Evolutionary conservation across 805 yeast species (phyloP).

Genomic region (Metschnikowia arizonensis): DNA sequence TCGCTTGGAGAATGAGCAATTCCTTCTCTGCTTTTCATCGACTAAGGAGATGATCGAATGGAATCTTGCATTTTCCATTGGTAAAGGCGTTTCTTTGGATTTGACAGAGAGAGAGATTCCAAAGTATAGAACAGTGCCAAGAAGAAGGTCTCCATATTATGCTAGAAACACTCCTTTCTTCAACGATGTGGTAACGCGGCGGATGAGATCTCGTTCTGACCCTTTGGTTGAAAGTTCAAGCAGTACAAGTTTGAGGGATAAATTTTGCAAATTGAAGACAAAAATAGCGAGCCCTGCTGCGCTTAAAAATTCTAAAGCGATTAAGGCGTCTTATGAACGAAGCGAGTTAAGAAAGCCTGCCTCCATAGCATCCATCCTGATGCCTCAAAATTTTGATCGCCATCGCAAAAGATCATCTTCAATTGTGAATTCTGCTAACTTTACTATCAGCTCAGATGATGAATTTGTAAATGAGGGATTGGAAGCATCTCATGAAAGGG

Average conservation of each 20-base stretch:
- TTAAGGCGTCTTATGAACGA: not conserved
- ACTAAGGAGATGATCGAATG: slow-evolving; percentile 71
- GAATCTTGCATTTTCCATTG: slow-evolving; percentile 69
- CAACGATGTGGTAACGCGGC: slow-evolving; percentile 9
- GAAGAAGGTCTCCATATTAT: slow-evolving; percentile 54
- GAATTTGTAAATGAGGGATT: not conserved
- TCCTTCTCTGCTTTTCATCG: slow-evolving; percentile 59
- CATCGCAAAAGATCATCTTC: not conserved
- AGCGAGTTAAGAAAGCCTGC: slow-evolving; percentile 1
- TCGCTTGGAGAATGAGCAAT: slow-evolving; percentile 80
- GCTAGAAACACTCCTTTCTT: slow-evolving; percentile 8
- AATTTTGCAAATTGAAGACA: slow-evolving; percentile 9
- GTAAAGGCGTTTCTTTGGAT: slow-evolving; percentile 77
- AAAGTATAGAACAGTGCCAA: slow-evolving; percentile 73
- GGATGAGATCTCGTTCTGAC: slow-evolving; percentile 14
- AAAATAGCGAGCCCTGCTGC: slow-evolving; percentile 3
- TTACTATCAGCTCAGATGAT: not conserved
- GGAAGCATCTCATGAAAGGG: slow-evolving; percentile 8
- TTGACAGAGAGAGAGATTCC: slow-evolving; percentile 69
- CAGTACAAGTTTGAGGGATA: slow-evolving; percentile 7
- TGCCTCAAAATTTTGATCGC: not conserved
- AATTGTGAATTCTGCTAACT: not conserved
- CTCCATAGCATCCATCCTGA: not conserved
- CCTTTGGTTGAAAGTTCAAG: slow-evolving; percentile 9
- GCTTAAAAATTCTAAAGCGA: not conserved